phyloP scores from a whole-genome alignment of 2,329 filamentous ascomycete genomes.

The Calonectria fujianensis region DNA sequence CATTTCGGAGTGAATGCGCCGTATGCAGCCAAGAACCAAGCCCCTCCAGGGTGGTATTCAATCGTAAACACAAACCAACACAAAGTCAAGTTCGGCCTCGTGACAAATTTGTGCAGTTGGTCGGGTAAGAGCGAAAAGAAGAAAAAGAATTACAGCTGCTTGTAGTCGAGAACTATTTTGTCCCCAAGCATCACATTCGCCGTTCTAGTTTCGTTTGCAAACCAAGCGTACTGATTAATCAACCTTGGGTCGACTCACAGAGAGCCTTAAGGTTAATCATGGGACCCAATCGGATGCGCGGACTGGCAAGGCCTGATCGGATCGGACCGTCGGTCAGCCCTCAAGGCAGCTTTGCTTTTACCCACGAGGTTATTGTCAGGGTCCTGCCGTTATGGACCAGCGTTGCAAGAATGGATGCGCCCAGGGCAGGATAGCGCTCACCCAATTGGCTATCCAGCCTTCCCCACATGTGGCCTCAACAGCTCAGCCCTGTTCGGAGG shows the following conservation, averaged over 20 bases:
- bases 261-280: background rate
- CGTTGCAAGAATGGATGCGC: background rate
- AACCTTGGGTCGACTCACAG: background rate
- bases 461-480: background rate
- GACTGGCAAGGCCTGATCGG: background rate
- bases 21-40: slow-evolving; percentile 16
- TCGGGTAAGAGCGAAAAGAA: background rate
- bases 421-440: background rate
- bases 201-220: background rate
- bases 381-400: background rate
- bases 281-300: background rate
- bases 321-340: slow-evolving; percentile 1
- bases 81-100: background rate
- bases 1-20: background rate
- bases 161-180: background rate
- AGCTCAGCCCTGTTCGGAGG: slow-evolving; percentile 1
- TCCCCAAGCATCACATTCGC: no score
- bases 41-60: background rate
- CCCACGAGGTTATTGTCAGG: background rate
- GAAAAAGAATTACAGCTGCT: background rate
- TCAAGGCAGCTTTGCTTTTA: slow-evolving; percentile 5
- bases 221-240: background rate
- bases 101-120: background rate
- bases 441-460: background rate
- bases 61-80: background rate